Conservation (phyloP, 148 eudicot genomes). For the Rhododendron vialii region DNA sequence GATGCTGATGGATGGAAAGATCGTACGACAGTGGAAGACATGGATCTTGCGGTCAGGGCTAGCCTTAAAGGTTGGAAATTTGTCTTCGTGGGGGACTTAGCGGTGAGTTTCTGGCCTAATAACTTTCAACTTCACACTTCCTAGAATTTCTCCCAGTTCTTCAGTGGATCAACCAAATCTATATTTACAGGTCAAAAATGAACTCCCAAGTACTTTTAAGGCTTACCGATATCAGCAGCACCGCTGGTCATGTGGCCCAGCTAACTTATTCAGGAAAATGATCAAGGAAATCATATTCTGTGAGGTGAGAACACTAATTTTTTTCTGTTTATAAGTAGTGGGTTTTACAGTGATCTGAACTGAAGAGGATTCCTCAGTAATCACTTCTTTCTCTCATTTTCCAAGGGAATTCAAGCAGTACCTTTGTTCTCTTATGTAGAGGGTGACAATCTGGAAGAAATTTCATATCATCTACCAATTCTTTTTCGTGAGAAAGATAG, state of each 20-base stretch:
- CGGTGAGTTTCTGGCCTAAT: slow-evolving; percentile 17
- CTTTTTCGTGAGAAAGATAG: slow-evolving; percentile 46
- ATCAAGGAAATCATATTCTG: slow-evolving; percentile 29
- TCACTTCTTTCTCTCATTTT: background rate
- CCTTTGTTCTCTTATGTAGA: slow-evolving; percentile 19
- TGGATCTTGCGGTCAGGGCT: slow-evolving; percentile 51
- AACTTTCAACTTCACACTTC: background rate
- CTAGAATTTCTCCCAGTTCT: background rate
- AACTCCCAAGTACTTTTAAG: slow-evolving; percentile 50
- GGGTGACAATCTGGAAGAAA: slow-evolving; percentile 39
- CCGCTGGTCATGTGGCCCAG: slow-evolving; percentile 58
- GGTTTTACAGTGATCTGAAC: background rate
- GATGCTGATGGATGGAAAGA: slow-evolving; percentile 60
- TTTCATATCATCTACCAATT: slow-evolving; percentile 37
- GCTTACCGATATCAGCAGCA: slow-evolving; percentile 45
- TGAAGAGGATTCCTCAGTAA: background rate
- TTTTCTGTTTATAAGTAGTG: background rate
- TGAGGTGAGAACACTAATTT: slow-evolving; percentile 20
- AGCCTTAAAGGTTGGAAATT: slow-evolving; percentile 48
- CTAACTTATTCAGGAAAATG: slow-evolving; percentile 49
- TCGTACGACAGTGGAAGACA: slow-evolving; percentile 48
- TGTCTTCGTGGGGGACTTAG: slow-evolving; percentile 34
- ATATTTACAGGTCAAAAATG: slow-evolving; percentile 36
- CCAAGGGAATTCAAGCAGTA: background rate
- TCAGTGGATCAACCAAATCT: background rate